Evolutionary conservation across 495 filamentous ascomycete species (phyloP).

Genomic region (Pyronema omphalodes): DNA sequence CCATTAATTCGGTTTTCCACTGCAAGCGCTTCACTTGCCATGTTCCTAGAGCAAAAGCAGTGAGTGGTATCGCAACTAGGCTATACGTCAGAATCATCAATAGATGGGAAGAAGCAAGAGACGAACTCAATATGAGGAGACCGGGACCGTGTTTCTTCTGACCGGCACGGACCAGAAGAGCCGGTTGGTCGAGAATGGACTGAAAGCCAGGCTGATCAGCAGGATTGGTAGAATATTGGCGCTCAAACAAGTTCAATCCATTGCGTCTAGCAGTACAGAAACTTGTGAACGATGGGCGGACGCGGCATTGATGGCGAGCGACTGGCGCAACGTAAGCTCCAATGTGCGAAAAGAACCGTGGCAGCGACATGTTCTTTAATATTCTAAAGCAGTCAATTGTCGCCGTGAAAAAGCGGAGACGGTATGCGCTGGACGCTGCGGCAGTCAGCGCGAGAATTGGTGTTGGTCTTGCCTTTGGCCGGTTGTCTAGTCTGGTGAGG

Average conservation of each 20-base stretch:
- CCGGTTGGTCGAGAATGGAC: constrained; percentile 71
- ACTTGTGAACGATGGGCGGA: too few species aligned
- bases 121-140: constrained; percentile 57
- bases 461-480: too few species aligned
- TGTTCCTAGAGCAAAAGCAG: constrained; percentile 71
- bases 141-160: constrained; percentile 61
- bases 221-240: constrained; percentile 10
- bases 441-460: too few species aligned
- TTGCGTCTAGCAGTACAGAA: too few species aligned
- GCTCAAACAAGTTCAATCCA: not conserved
- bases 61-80: constrained; percentile 71
- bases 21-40: constrained; percentile 91
- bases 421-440: too few species aligned
- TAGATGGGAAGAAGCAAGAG: not conserved
- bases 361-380: too few species aligned
- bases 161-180: constrained; percentile 48
- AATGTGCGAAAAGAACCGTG: too few species aligned
- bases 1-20: constrained; percentile 85
- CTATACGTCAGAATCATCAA: not conserved
- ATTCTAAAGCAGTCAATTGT: too few species aligned
- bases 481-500: too few species aligned
- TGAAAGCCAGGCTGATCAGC: constrained; percentile 55
- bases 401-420: too few species aligned
- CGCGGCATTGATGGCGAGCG: too few species aligned
- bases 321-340: too few species aligned